Conservation (phyloP, 257 asterid species). For the Vinca minor region DNA sequence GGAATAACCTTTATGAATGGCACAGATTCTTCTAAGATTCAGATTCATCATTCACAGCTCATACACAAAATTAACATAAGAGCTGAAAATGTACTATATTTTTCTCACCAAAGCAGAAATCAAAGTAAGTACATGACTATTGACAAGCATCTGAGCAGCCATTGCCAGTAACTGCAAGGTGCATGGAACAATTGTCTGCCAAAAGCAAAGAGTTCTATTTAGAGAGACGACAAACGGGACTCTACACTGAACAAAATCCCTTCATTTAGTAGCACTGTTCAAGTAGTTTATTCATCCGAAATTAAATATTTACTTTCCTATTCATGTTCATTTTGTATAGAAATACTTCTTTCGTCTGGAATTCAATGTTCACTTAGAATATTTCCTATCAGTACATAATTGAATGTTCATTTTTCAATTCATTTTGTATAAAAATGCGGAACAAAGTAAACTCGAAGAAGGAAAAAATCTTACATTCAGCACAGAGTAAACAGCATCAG, state of each 20-base stretch:
- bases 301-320: no score
- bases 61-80: conserved; percentile 4
- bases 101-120: conserved; percentile 67
- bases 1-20: conserved; percentile 56
- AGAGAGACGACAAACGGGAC: background rate
- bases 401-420: no score
- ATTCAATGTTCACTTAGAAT: no score
- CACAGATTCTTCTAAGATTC: conserved; percentile 12
- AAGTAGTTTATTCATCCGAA: no score
- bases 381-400: no score
- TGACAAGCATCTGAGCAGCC: conserved; percentile 73
- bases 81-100: background rate
- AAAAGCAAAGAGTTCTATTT: conserved; percentile 6
- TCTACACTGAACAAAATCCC: background rate
- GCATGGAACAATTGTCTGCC: conserved; percentile 67
- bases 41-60: background rate
- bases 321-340: no score
- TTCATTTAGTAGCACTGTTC: background rate
- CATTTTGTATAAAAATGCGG: no score
- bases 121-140: conserved; percentile 64
- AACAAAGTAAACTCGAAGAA: no score
- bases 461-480: conserved; percentile 51
- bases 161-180: conserved; percentile 69
- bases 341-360: no score
- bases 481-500: conserved; percentile 63